Percentiles rank a stretch among this genome's conserved stretches.
phyloP scores from a whole-genome alignment of 495 filamentous ascomycete genomes.

The Collariella sp. region DNA sequence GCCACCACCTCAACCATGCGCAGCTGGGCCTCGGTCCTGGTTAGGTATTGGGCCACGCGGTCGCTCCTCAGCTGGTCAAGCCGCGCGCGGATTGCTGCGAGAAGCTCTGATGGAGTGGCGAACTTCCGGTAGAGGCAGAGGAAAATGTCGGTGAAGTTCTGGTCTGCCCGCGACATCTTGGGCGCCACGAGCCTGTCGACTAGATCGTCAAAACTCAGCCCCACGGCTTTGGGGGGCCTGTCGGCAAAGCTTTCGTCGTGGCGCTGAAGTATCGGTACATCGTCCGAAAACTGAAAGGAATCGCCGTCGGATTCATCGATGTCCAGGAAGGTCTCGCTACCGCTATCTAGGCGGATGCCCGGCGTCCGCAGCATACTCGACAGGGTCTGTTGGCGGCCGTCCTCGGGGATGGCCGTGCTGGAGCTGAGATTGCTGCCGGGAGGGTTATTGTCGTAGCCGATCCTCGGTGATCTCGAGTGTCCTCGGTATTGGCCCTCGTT shows the following conservation, averaged over 20 bases:
- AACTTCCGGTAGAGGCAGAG: conserved; percentile 95
- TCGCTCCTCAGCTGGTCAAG: conserved; percentile 61
- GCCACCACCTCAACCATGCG: conserved; percentile 75
- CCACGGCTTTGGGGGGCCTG: conserved; percentile 44
- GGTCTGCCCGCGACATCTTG: conserved; percentile 75
- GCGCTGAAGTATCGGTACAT: conserved; percentile 52
- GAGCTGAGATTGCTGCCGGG: conserved; percentile 12
- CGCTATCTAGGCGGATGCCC: conserved; percentile 37
- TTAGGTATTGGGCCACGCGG: conserved; percentile 52
- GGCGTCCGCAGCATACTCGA: conserved; percentile 39
- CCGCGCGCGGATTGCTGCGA: conserved; percentile 62
- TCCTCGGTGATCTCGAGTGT: conserved; percentile 24
- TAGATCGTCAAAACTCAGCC: conserved; percentile 75
- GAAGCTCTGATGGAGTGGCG: conserved; percentile 65
- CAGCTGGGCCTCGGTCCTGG: conserved; percentile 68
- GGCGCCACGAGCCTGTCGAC: conserved; percentile 75
- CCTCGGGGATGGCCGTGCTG: conserved; percentile 24
- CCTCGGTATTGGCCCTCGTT: conserved; percentile 28
- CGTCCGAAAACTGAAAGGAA: conserved; percentile 47
- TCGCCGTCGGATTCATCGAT: conserved; percentile 53
- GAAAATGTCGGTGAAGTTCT: conserved; percentile 78
- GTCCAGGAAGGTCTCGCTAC: conserved; percentile 47
- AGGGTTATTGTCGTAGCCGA: conserved; percentile 19
- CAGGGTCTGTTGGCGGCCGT: conserved; percentile 32
- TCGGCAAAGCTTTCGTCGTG: conserved; percentile 43